A percentile compares a stretch with the other conserved stretches of the same genome.
These are phyloP conservation scores for Dioscorea dumetorum DNA, from an alignment of 106 monocot genomes.

Conservation along the genomic window DNA sequence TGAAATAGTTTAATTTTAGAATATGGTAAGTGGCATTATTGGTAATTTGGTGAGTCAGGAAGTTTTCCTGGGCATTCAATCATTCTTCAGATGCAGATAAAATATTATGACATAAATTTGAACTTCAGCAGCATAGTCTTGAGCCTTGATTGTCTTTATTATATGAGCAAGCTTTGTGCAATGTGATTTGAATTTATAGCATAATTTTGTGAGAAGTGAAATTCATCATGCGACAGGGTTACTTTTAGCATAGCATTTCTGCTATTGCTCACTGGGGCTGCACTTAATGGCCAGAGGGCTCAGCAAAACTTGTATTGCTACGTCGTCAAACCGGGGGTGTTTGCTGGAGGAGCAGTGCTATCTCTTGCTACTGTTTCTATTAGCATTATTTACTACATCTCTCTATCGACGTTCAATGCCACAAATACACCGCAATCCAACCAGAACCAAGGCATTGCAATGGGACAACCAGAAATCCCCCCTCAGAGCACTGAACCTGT, in stretches of 20 bases:
- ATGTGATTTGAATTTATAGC: background rate
- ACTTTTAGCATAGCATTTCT: slow-evolving; percentile 72
- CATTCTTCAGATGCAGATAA: background rate
- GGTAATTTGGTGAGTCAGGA: background rate
- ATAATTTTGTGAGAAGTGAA: background rate
- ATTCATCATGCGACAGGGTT: slow-evolving; percentile 27
- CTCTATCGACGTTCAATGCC: slow-evolving; percentile 17
- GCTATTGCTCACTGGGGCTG: slow-evolving; percentile 57
- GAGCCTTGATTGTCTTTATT: background rate
- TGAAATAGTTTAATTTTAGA: no score
- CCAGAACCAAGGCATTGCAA: slow-evolving; percentile 55
- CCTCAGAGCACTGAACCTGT: slow-evolving; percentile 48
- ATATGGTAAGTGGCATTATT: background rate
- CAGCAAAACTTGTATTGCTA: slow-evolving; percentile 61
- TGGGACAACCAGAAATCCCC: slow-evolving; percentile 67
- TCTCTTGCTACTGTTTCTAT: slow-evolving; percentile 44
- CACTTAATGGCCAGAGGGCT: slow-evolving; percentile 52
- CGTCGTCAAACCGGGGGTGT: slow-evolving; percentile 73
- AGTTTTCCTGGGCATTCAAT: background rate
- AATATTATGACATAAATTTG: background rate
- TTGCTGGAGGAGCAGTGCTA: slow-evolving; percentile 53
- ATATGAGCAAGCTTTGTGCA: background rate
- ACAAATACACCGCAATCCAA: background rate
- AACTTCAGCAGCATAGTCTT: background rate
- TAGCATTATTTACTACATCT: slow-evolving; percentile 47